Evolutionary conservation across 1,139 yeast genomes (phyloP), one percentile per base, ranked within the genome.

Genomic region (Sugiyamaella novakii): DNA sequence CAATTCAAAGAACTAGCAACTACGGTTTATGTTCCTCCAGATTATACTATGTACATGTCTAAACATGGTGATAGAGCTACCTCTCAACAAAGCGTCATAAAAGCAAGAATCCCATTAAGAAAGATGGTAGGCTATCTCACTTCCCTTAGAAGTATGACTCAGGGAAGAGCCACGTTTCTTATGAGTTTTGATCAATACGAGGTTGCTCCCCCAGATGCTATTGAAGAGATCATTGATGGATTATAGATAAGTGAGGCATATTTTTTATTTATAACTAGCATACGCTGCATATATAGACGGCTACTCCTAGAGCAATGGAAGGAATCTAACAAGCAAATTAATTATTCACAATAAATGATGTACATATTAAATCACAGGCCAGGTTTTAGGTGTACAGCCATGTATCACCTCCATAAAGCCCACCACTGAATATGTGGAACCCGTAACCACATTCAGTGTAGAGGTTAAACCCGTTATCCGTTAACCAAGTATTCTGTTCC

Each of bases 61-160:
- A 69, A 66, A 50, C 71, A 68, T 45, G 68, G 59, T n/a, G 63
- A 58, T 25, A 58, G 66, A 21, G 48, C 49, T 41, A 52, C 54
- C 12, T 55, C 58, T 29, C 55, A 45, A 46, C 69, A 62, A 50
- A 85, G 86, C 60, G 70, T 78, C 2, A 78, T 91, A 33, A 71
- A 73, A 12, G 96, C 96, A 0, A 79, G 78, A 50, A 91, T 91
- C 0, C 98, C 98, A 7, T 72, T 92, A 59, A 77, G 84, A 54
- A 95, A 85, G 56, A 89, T 92, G 96, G 79, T 91, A 48, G 96
- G 97, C 1, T 92, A 92, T 63, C 75, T 88, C 48, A 81, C 83
- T 5, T 81, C 79, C 51, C 70, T 92, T 42, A 72, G 98, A 61
- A 83, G 95, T 34, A 72, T 89, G 59, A 91, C 98, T 0, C 91